Evolutionary conservation across 495 filamentous ascomycete species (phyloP).

Genomic region (Neurospora sp.): DNA sequence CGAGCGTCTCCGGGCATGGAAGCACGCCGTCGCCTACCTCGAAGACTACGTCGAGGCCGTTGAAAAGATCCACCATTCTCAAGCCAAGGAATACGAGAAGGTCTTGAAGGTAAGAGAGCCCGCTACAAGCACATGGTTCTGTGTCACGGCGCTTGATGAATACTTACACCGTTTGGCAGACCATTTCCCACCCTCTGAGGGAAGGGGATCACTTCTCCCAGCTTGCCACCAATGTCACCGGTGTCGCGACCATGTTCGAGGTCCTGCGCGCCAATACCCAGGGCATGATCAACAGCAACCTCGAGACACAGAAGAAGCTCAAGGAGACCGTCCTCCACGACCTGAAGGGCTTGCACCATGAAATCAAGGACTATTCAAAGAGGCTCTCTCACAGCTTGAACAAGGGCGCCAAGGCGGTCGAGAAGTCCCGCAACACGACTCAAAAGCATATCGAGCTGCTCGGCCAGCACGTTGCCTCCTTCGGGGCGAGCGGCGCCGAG

Average conservation of each 20-base stretch:
- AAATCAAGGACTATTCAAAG: slow-evolving; percentile 92
- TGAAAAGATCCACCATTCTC: slow-evolving; percentile 71
- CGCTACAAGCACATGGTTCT: neutral
- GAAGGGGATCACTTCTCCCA: slow-evolving; percentile 90
- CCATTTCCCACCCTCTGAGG: slow-evolving; percentile 71
- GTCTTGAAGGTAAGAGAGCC: slow-evolving; percentile 61
- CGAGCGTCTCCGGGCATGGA: slow-evolving; percentile 86
- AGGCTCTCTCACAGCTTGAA: slow-evolving; percentile 74
- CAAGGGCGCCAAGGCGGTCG: slow-evolving; percentile 79
- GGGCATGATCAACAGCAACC: slow-evolving; percentile 74
- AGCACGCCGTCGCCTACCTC: slow-evolving; percentile 81
- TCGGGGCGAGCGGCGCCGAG: slow-evolving; percentile 60
- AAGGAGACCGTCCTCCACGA: slow-evolving; percentile 75
- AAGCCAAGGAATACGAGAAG: slow-evolving; percentile 92
- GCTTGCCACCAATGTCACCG: slow-evolving; percentile 63
- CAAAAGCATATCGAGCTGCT: slow-evolving; percentile 96
- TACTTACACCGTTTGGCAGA: slow-evolving; percentile 33
- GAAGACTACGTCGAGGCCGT: slow-evolving; percentile 78
- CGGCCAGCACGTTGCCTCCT: slow-evolving; percentile 66
- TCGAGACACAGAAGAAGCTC: slow-evolving; percentile 79
- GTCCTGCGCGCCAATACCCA: slow-evolving; percentile 88
- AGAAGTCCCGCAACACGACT: slow-evolving; percentile 73
- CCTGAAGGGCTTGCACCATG: slow-evolving; percentile 81
- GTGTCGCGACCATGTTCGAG: slow-evolving; percentile 81
- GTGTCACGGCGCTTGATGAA: neutral